Conservation (phyloP, 345 rosid genomes). For the Carallia pectinifolia region DNA sequence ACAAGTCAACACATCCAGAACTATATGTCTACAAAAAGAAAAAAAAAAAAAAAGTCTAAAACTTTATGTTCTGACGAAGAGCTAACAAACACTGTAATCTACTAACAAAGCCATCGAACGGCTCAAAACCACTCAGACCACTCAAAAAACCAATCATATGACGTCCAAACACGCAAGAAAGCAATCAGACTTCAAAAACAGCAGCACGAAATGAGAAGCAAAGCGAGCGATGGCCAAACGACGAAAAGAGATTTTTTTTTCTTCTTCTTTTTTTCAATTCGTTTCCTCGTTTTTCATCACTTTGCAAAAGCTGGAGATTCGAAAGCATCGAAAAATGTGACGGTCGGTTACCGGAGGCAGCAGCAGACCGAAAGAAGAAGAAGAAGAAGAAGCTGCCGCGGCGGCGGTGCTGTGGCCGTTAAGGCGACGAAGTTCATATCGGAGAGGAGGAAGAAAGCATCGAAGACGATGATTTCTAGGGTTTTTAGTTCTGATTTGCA, state of each 20-base stretch:
- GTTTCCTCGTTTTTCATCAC: neutral
- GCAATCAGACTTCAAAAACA: no score
- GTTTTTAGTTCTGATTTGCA: no score
- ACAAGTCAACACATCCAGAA: neutral
- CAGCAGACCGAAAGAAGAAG: neutral
- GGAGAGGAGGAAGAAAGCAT: neutral
- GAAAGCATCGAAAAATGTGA: neutral
- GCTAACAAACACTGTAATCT: neutral
- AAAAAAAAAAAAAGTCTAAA: neutral
- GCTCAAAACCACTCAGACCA: neutral
- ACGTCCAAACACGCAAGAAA: no score
- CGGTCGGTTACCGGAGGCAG: neutral
- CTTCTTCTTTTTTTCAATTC: no score
- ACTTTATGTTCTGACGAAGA: neutral
- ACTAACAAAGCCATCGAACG: neutral
- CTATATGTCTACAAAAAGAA: neutral
- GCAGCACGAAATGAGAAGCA: no score
- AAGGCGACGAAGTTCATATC: neutral
- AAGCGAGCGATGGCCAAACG: no score
- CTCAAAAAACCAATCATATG: no score
- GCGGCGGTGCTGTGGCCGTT: neutral
- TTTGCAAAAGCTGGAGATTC: neutral
- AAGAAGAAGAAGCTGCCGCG: neutral
- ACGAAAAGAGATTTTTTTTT: no score
- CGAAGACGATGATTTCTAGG: neutral